Conservation (phyloP, 2,329 filamentous ascomycete genomes). For the Grosmannia penicillata region DNA sequence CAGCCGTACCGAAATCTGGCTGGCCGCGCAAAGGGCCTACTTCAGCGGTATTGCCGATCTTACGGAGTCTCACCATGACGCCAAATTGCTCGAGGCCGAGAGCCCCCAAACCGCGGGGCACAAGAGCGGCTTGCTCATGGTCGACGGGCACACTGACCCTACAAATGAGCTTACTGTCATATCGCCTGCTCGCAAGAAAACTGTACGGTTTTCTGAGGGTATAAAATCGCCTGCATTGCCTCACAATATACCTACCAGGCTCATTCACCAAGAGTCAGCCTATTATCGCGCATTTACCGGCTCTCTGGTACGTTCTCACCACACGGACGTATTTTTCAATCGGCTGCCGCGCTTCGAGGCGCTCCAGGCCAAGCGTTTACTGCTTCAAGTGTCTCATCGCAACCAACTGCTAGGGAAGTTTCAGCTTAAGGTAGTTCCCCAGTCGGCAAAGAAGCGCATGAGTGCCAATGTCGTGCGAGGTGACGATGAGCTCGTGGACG, state of each 20-base stretch:
- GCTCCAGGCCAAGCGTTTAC: constrained; percentile 68
- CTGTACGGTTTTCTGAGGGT: constrained; percentile 56
- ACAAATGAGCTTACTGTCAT: too few relatives aligned
- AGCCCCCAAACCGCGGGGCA: constrained; percentile 16
- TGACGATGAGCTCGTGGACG: constrained; percentile 47
- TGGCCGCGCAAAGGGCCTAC: constrained; percentile 67
- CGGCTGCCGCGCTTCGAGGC: constrained; percentile 77
- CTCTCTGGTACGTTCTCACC: constrained; percentile 49
- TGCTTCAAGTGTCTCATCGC: constrained; percentile 56
- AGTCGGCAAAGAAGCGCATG: constrained; percentile 55
- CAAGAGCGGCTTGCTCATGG: too few relatives aligned
- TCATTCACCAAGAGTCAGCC: constrained; percentile 51
- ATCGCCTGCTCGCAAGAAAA: constrained; percentile 41
- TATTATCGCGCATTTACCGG: constrained; percentile 83
- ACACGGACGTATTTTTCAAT: constrained; percentile 69
- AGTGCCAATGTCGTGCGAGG: constrained; percentile 60
- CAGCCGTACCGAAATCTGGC: constrained; percentile 76
- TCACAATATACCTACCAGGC: constrained; percentile 34
- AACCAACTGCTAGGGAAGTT: constrained; percentile 77
- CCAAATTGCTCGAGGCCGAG: constrained; percentile 4
- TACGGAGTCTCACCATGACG: constrained; percentile 17
- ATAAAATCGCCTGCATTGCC: constrained; percentile 27
- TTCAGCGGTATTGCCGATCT: constrained; percentile 51
- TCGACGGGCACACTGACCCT: too few relatives aligned
- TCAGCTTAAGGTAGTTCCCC: constrained; percentile 55